Evolutionary conservation across 139 green algal genomes (phyloP).

Genomic region (Chlorella sp.): DNA sequence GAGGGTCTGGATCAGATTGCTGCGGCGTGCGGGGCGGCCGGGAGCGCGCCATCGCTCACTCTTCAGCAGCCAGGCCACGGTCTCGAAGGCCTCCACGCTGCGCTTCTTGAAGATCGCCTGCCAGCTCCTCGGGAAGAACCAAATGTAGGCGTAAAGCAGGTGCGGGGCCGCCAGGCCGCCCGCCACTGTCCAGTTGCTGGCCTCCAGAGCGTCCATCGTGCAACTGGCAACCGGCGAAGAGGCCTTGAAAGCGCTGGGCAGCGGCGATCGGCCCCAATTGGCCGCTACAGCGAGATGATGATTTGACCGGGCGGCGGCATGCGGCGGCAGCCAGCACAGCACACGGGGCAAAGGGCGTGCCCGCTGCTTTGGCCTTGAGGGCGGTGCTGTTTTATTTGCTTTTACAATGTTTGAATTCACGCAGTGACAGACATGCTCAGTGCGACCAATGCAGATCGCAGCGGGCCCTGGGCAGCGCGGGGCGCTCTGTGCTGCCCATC

Average conservation of each 20-base stretch:
- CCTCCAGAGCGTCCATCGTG: constrained; percentile 3
- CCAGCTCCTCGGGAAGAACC: constrained; percentile 66
- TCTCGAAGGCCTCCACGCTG: constrained; percentile 61
- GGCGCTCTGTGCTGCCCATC: no score
- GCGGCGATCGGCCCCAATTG: no score
- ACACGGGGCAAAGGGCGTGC: no score
- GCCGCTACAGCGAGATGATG: not conserved
- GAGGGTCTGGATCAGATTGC: not conserved
- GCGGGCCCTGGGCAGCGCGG: no score
- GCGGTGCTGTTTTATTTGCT: no score
- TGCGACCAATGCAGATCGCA: no score
- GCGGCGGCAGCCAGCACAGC: no score
- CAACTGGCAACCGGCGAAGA: no score
- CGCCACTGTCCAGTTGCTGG: constrained; percentile 34
- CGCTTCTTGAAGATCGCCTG: constrained; percentile 51
- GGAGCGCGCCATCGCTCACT: constrained; percentile 34
- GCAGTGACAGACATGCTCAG: no score
- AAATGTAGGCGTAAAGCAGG: constrained; percentile 79
- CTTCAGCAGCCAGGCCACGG: constrained; percentile 63
- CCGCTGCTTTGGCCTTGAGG: no score
- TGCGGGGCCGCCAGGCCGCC: constrained; percentile 65
- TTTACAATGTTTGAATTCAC: no score
- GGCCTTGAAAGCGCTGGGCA: no score
- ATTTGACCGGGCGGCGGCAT: not conserved
- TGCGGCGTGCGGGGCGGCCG: not conserved